Evolutionary conservation across 2,329 filamentous ascomycete species (phyloP), one percentile per base, ranked within the genome.

Genomic region (Neospermospora avenae): DNA sequence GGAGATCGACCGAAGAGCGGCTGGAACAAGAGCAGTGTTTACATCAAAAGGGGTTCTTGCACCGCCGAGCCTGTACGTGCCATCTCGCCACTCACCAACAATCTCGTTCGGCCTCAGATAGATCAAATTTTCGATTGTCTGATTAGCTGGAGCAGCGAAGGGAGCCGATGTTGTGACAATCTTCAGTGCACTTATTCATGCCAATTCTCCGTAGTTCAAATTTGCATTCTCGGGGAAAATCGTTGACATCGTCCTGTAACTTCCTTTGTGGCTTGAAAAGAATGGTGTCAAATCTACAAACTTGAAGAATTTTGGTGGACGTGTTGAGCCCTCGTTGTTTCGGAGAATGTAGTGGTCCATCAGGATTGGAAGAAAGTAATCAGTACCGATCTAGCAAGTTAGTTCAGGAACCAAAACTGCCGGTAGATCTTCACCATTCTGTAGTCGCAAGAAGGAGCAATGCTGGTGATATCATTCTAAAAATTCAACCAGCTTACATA

Each of bases 21-120:
- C 84, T 0, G 86, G 85, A 0, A 81, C 82, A 0, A 88, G 75
- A 0, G 83, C 85, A 0, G 82, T 82, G 66, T 88, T 88, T 24
- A 88, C 84, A 62, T 87, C 80, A 67, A 84, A 88, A 0, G 85
- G 84, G n/a, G 86, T 83, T 0, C 81, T 77, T 1, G 83, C 85
- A 35, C 83, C 83, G 1, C 82, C 85, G 14, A 88, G 70, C 14
- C 86, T 84, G 53, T 81, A 81, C 0, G 74, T 78, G 16, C 81
- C 84, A 63, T 88, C 85, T 51, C 85, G 77, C 85, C 85, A 88
- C 68, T 88, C 74, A 0, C 85, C 86, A 0, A 86, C 82, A 0
- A 77, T 63, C 61, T 86, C 72, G 6, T 74, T 78, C 0, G 79
- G 68, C 60, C 83, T 84, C 0, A 88, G 75, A 60, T 79, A 81